These are phyloP conservation scores for Puccinia polysora DNA, from an alignment of 1,284 basidiomycete species.

Conservation along the genomic window DNA sequence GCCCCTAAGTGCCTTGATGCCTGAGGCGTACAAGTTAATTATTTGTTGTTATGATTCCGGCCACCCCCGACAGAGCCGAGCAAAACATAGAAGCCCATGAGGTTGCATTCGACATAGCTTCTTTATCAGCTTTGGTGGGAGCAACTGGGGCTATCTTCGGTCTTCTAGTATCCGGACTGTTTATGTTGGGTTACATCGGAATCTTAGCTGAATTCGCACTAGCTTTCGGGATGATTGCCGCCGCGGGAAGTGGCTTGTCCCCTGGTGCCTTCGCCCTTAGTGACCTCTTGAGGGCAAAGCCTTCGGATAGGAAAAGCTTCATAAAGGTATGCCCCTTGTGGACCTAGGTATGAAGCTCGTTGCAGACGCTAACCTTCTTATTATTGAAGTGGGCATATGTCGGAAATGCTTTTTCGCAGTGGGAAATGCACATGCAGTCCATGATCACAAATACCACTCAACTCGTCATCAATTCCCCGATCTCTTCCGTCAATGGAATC, in stretches of 20 bases:
- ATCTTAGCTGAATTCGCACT: not conserved
- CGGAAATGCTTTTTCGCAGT: slow-evolving; percentile 28
- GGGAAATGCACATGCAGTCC: slow-evolving; percentile 34
- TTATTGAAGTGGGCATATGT: slow-evolving; percentile 22
- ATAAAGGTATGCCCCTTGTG: slow-evolving; percentile 12
- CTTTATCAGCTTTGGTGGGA: slow-evolving; percentile 1
- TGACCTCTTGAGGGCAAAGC: not conserved
- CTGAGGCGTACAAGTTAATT: not conserved
- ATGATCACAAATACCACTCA: slow-evolving; percentile 37
- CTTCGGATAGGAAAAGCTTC: slow-evolving; percentile 26
- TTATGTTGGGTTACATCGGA: not conserved
- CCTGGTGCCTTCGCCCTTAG: not conserved
- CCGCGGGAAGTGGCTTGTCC: not conserved
- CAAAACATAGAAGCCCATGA: slow-evolving; percentile 1
- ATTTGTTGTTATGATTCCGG: not conserved
- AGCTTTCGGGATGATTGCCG: not conserved
- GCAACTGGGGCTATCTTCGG: slow-evolving; percentile 11
- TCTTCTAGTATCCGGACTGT: not conserved
- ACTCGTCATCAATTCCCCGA: slow-evolving; percentile 30
- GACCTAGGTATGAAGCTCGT: not conserved
- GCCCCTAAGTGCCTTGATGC: not conserved
- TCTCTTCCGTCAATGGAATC: slow-evolving; percentile 16
- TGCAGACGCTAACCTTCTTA: not conserved
- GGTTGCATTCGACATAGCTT: not conserved
- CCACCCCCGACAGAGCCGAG: slow-evolving; percentile 1